Conservation (phyloP, 2,329 filamentous ascomycete genomes). For the Fusarium siculi region DNA sequence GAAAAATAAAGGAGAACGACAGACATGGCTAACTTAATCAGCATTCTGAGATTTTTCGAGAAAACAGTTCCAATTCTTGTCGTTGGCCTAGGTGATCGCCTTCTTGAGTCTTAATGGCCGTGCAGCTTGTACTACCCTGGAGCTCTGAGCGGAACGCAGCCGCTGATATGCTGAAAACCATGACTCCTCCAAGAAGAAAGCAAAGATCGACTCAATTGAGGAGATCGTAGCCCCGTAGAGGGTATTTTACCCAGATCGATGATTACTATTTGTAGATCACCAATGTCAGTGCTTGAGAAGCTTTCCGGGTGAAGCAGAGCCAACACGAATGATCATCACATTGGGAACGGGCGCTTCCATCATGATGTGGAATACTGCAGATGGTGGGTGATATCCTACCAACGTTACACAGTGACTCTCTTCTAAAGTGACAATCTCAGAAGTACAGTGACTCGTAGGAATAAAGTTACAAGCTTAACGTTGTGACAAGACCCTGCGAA, state of each 20-base stretch:
- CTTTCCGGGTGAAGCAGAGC: not conserved
- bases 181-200: not conserved
- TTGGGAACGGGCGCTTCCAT: not conserved
- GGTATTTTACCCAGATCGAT: not conserved
- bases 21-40: too few relatives aligned
- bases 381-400: not conserved
- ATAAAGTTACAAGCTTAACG: conserved; percentile 13
- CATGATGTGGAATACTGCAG: not conserved
- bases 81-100: not conserved
- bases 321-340: not conserved
- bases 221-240: not conserved
- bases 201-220: not conserved
- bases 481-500: conserved; percentile 2
- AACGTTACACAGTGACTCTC: not conserved
- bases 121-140: not conserved
- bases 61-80: not conserved
- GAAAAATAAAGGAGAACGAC: too few relatives aligned
- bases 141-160: not conserved
- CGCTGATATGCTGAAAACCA: not conserved
- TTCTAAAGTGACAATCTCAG: not conserved
- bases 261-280: not conserved
- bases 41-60: not conserved
- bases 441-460: conserved; percentile 8
- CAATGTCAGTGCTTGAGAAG: not conserved
- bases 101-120: not conserved